phyloP scores from a whole-genome alignment of 768 basidiomycete species.

The Phylloporus arenicola region DNA sequence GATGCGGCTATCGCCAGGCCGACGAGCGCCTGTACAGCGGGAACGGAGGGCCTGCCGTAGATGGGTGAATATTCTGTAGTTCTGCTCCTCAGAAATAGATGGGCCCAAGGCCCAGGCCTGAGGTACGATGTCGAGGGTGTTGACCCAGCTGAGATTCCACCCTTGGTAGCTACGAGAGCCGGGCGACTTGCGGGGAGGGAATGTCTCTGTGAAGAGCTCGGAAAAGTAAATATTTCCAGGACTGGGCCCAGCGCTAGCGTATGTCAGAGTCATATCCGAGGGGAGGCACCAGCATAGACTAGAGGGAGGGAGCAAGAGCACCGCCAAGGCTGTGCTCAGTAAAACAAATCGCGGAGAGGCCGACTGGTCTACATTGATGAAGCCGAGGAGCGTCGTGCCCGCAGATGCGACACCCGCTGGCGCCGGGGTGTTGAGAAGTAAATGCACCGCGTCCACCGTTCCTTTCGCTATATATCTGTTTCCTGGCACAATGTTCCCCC shows the following conservation, averaged over 20 bases:
- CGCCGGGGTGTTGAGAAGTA: neutral
- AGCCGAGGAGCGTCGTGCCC: slow-evolving; percentile 3
- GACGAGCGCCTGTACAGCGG: neutral
- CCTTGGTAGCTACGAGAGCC: neutral
- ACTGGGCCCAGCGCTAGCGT: slow-evolving; percentile 7
- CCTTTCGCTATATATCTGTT: slow-evolving; percentile 2
- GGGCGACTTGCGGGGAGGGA: neutral
- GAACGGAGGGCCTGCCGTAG: neutral
- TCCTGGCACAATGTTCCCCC: neutral
- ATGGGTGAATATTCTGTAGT: neutral
- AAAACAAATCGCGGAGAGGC: neutral
- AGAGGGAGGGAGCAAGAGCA: slow-evolving; percentile 5
- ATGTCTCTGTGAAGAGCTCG: neutral
- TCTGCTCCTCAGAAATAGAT: neutral
- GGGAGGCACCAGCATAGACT: neutral
- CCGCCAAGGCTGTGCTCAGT: slow-evolving; percentile 5
- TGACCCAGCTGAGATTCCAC: neutral
- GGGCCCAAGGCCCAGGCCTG: neutral
- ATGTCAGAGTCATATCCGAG: neutral
- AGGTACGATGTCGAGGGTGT: neutral
- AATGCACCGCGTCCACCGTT: neutral
- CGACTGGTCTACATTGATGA: neutral
- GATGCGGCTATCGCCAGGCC: neutral
- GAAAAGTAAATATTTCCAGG: slow-evolving; percentile 5
- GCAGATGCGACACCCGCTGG: neutral